Conservation (phyloP, 2,329 filamentous ascomycete species). For the Erysiphe pulchra region DNA sequence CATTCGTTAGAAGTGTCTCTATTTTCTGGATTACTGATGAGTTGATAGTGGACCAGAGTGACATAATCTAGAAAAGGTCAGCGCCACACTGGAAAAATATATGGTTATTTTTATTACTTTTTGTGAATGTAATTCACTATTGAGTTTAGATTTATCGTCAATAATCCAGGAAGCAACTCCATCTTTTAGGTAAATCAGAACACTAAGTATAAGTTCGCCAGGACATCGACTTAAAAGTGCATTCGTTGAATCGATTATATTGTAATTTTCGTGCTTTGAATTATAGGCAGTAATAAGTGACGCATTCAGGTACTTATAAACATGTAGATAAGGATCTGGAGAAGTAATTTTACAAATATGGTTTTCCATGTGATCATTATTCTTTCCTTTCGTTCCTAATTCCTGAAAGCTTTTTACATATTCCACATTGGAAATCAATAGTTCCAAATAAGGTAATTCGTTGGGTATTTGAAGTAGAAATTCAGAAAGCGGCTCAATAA, state of each 20-base stretch:
- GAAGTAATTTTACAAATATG: constrained; percentile 13
- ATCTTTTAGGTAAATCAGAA: constrained; percentile 33
- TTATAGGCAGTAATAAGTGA: constrained; percentile 26
- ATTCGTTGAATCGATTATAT: constrained; percentile 20
- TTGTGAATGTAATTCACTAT: constrained; percentile 18
- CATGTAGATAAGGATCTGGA: constrained; percentile 36
- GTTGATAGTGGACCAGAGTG: constrained; percentile 25
- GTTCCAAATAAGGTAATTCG: constrained; percentile 12
- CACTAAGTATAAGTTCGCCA: constrained; percentile 23
- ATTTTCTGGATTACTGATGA: constrained; percentile 13
- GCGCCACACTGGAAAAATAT: constrained; percentile 1
- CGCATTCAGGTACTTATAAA: constrained; percentile 33
- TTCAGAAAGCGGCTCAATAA: constrained; percentile 47
- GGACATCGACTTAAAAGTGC: constrained; percentile 16
- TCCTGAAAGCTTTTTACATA: constrained; percentile 34
- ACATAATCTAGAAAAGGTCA: constrained; percentile 16
- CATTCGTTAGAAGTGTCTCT: constrained; percentile 17
- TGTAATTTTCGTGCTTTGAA: constrained; percentile 19
- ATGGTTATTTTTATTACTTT: constrained; percentile 16
- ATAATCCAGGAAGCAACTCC: constrained; percentile 37
- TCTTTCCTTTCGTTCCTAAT: constrained; percentile 21
- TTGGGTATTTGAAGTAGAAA: constrained; percentile 16
- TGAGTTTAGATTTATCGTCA: constrained; percentile 23
- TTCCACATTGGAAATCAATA: constrained; percentile 15
- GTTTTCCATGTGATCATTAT: background rate